Percentiles rank a stretch among this genome's conserved stretches.
Evolutionary conservation across 441 rosid species (phyloP).

Genomic region (Theobroma grandiflorum): DNA sequence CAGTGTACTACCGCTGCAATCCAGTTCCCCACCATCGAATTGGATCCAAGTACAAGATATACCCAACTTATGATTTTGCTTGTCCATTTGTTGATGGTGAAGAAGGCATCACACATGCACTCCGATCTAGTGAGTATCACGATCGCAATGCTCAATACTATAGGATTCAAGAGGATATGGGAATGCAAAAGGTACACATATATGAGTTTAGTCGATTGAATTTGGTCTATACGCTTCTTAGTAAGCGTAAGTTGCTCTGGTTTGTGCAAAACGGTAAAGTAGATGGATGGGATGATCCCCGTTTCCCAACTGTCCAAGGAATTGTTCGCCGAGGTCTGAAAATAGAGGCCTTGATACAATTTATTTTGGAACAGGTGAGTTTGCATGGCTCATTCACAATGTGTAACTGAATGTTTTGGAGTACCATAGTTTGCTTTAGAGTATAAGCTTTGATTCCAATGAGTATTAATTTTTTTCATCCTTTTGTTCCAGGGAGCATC

Average conservation of each 20-base stretch:
- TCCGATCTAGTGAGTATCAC: constrained; percentile 84
- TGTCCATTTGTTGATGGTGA: constrained; percentile 90
- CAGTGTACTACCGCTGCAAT: constrained; percentile 93
- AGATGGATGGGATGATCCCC: constrained; percentile 98
- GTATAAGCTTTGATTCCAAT: neutral
- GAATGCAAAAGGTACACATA: constrained; percentile 65
- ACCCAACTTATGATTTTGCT: constrained; percentile 98
- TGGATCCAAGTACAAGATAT: constrained; percentile 82
- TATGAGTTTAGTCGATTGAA: constrained; percentile 88
- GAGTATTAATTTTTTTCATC: constrained; percentile 16
- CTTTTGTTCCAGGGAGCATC: constrained; percentile 72
- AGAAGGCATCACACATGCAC: constrained; percentile 87
- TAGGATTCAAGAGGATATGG: constrained; percentile 83
- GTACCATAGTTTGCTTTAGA: neutral
- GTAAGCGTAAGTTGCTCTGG: constrained; percentile 95
- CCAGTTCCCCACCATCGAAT: constrained; percentile 89
- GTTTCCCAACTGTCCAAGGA: constrained; percentile 98
- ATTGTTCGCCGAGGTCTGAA: constrained; percentile 92
- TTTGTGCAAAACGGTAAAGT: constrained; percentile 88
- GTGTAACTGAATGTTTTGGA: neutral
- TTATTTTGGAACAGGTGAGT: constrained; percentile 90
- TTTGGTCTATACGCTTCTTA: constrained; percentile 81
- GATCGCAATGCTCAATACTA: constrained; percentile 89
- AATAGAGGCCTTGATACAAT: constrained; percentile 86
- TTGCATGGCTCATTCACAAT: neutral